Conservation (phyloP, 176 grass and related monocot species). For the Chrysopogon serrulatus region DNA sequence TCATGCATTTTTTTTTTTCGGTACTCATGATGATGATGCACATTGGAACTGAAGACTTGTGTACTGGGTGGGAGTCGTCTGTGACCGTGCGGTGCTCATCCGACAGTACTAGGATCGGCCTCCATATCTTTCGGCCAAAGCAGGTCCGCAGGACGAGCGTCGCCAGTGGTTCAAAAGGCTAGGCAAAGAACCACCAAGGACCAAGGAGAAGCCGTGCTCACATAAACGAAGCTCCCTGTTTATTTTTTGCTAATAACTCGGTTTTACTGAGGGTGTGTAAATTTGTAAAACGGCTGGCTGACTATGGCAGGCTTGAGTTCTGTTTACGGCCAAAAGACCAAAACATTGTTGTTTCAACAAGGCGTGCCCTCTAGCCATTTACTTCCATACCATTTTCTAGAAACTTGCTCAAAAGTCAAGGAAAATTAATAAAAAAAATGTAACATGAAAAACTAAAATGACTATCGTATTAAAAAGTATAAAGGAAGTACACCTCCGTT, state of each 20-base stretch:
- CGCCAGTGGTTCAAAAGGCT: constrained; percentile 4
- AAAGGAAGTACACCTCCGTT: too few relatives aligned
- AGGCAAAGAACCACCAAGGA: not conserved
- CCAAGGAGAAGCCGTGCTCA: not conserved
- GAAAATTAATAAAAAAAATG: too few relatives aligned
- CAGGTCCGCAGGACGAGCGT: not conserved
- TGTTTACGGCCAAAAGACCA: not conserved
- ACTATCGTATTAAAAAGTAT: too few relatives aligned
- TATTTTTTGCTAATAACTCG: too few relatives aligned
- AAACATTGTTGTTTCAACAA: not conserved
- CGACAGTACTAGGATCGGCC: not conserved
- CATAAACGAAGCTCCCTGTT: not conserved
- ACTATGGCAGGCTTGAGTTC: not conserved
- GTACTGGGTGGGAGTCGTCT: too few relatives aligned
- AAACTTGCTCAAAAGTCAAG: too few relatives aligned
- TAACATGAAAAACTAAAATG: too few relatives aligned
- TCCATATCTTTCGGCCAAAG: not conserved
- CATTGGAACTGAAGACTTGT: not conserved
- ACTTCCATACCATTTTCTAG: too few relatives aligned
- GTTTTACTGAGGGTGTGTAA: not conserved
- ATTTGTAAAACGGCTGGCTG: not conserved
- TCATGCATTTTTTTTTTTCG: not conserved
- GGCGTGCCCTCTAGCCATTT: too few relatives aligned
- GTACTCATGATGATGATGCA: not conserved
- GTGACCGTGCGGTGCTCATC: not conserved